phyloP scores from a whole-genome alignment of 2,329 filamentous ascomycete genomes.

The Aspergillus sp. region DNA sequence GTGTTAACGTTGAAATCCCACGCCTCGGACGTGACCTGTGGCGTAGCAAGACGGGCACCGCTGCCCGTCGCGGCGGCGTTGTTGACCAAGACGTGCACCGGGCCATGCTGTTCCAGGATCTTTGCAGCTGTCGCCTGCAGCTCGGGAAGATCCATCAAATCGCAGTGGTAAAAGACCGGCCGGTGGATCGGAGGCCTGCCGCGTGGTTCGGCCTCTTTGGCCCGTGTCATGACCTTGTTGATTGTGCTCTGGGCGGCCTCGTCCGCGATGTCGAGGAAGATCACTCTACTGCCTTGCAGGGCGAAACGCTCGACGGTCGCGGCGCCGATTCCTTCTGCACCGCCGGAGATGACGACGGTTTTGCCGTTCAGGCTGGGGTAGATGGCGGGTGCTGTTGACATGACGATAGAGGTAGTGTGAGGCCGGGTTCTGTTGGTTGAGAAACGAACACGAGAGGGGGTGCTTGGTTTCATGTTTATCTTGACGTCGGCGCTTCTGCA shows the following conservation, averaged over 20 bases:
- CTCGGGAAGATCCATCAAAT: conserved; percentile 39
- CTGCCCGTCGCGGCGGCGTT: conserved; percentile 30
- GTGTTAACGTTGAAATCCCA: conserved; percentile 47
- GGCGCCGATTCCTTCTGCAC: conserved; percentile 49
- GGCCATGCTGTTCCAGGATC: conserved; percentile 27
- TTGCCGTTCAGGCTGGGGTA: conserved; percentile 22
- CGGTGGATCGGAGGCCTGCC: conserved; percentile 3
- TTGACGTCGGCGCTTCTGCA: no score
- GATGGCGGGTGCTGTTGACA: conserved; percentile 9
- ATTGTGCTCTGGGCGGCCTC: conserved; percentile 25
- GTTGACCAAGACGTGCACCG: conserved; percentile 38
- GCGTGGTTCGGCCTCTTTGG: no score
- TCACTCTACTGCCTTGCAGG: conserved; percentile 45
- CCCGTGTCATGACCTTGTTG: conserved; percentile 2
- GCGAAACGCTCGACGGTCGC: conserved; percentile 46
- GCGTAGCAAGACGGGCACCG: conserved; percentile 14
- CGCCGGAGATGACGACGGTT: conserved; percentile 48
- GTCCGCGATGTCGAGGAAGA: conserved; percentile 45
- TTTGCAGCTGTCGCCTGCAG: conserved; percentile 28
- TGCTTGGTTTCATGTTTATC: no score
- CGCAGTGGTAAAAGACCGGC: conserved; percentile 46
- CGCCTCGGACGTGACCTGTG: conserved; percentile 39
- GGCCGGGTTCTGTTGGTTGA: no score
- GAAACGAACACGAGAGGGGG: no score
- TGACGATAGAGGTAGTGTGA: not conserved